phyloP scores from a whole-genome alignment of 2,329 filamentous ascomycete genomes.

The Fusarium guadeloupense region DNA sequence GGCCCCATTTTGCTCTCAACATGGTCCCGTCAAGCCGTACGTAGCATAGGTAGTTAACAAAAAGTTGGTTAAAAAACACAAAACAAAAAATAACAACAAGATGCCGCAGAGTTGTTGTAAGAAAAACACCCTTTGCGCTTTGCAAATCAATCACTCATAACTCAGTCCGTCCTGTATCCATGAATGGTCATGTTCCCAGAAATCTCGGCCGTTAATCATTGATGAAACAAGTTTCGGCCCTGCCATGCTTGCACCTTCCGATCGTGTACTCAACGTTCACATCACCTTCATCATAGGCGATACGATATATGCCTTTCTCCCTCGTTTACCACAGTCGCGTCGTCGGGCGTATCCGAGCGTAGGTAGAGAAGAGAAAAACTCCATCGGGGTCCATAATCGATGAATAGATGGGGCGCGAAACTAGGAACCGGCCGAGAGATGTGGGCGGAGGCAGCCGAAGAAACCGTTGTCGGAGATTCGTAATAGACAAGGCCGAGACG shows the following conservation, averaged over 20 bases:
- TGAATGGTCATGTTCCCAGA: constrained; percentile 23
- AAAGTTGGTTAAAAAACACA: constrained; percentile 1
- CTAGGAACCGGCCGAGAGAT: constrained; percentile 15
- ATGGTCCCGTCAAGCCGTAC: constrained; percentile 27
- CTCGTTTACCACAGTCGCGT: neutral
- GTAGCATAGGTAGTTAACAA: constrained; percentile 13
- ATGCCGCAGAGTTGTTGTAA: constrained; percentile 34
- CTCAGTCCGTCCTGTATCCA: constrained; percentile 22
- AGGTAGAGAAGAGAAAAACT: neutral
- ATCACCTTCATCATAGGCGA: neutral
- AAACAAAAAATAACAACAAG: constrained; percentile 3
- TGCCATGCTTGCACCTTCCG: neutral
- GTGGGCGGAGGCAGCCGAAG: constrained; percentile 23
- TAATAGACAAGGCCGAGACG: neutral
- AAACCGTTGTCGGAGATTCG: constrained; percentile 10
- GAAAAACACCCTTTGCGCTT: constrained; percentile 16
- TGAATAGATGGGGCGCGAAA: constrained; percentile 1
- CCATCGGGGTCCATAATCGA: constrained; percentile 4
- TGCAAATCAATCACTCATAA: constrained; percentile 18
- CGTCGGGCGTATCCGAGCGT: neutral
- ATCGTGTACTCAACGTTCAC: neutral
- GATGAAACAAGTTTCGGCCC: neutral
- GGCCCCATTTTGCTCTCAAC: constrained; percentile 29
- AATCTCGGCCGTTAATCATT: neutral
- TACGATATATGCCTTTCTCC: neutral